Conservation (phyloP, 176 grass and related monocot species). For the Lolium multiflorum region DNA sequence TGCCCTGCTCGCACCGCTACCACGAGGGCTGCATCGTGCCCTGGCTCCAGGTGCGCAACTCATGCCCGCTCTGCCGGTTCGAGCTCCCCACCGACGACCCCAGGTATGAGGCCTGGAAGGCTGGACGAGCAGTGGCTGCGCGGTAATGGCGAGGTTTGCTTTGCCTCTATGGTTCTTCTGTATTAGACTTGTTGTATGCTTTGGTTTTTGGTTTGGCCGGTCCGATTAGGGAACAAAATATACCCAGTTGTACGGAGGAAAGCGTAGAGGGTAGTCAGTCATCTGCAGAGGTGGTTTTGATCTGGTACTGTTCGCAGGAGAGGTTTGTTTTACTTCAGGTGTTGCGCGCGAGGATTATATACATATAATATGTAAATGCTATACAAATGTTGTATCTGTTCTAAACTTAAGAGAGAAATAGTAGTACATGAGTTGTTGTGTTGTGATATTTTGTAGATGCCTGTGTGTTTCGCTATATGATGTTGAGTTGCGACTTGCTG, state of each 20-base stretch:
- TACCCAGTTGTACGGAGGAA: slow-evolving; percentile 38
- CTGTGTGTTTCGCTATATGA: background rate
- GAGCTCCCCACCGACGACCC: slow-evolving; percentile 88
- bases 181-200: slow-evolving; percentile 29
- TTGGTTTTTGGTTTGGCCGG: slow-evolving; percentile 36
- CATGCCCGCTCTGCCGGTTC: slow-evolving; percentile 92
- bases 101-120: slow-evolving; percentile 81
- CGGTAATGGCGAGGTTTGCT: background rate
- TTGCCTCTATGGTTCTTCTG: slow-evolving; percentile 10
- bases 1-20: slow-evolving; percentile 85
- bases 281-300: slow-evolving; percentile 31
- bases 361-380: slow-evolving; percentile 14
- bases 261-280: slow-evolving; percentile 29
- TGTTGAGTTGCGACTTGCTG: background rate
- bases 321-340: slow-evolving; percentile 22
- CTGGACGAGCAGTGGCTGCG: background rate
- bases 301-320: slow-evolving; percentile 29
- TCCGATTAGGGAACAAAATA: background rate
- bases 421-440: slow-evolving; percentile 23
- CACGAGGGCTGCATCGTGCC: slow-evolving; percentile 90
- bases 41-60: slow-evolving; percentile 88
- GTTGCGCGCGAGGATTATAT: slow-evolving; percentile 6
- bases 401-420: slow-evolving; percentile 16
- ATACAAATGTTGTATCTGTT: slow-evolving; percentile 42
- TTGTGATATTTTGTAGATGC: slow-evolving; percentile 1